Base-by-base conservation (phyloP, 192 early-diverging fungal species). In the Podila verticillata region DNA sequence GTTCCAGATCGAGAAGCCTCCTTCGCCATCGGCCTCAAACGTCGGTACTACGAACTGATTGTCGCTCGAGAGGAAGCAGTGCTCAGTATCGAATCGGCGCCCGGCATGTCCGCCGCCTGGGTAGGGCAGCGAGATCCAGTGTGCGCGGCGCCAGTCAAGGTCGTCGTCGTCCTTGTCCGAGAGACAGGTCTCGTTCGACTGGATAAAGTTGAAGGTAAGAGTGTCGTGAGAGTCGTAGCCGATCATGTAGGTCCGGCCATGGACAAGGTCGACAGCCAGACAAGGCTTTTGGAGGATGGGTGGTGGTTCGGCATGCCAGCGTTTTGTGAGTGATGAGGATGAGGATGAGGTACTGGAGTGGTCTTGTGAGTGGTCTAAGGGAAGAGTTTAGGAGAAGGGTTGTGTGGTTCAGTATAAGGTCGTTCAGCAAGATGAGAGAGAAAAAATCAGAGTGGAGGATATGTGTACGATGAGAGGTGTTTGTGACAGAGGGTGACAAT, bases 41-140 rank as follows among this genome's bases (percentile, higher is more conserved):
- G 65, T 34, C 0, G 77, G 77, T 15, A 80, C 70, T 30, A 80
- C 66, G 47, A 80, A 80, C 39, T 63, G 61, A 13, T 31, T 54
- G 15, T 80, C 65, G 47, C 69, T 72, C 9, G 59, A 68, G 26
- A 80, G 29, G 48, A 80, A 80, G 47, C 77, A 80, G 20, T 72
- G 32, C 0, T 72, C 70, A 17, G 77, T 80, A 32, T 72, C 77
- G 29, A 72, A 80, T 8, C 70, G 51, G 12, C 77, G 77, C 3
- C 75, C 65, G 4, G 59, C 36, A 10, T 44, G 32, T 28, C 28
- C 67, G 26, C 57, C 63, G 13, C 65, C 77, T 35, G 77, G 77
- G 57, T 72, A 68, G 17, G 77, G 77, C 8, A 80, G 61, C 7
- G 65, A 72, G 31, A 61, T 72, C 77, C 77, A 80, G 3, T 80